Base-by-base conservation (phyloP, 73 alveolate species). In the Paramecium biaurelia region DNA sequence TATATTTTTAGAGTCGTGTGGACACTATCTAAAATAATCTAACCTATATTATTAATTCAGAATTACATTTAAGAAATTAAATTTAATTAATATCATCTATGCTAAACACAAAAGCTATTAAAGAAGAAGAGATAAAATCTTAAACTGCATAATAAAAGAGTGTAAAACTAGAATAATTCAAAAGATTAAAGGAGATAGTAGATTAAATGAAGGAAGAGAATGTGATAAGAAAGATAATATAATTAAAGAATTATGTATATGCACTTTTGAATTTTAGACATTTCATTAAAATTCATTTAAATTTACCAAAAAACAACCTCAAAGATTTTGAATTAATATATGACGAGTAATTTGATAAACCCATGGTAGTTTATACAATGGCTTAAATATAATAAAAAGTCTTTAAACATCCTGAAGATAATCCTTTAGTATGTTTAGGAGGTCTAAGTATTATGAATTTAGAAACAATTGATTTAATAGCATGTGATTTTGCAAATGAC, bases 401-500 rank as follows among this genome's bases (percentile, higher is more conserved):
- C 0, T 26, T 14, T 2, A 63, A 26, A 63, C 2, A 26, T 11
- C 53, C 8, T 1, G 26, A 26, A 0, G 20, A 63, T 12, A 32
- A 63, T 12, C 84, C 84, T 30, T 32, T 21, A 30, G 12, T 63
- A 63, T 63, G 84, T 32, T 10, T 63, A 26, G 84, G 84, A 32
- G 84, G 84, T 26, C 3, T 63, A 63, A 23, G 5, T 5, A 15
- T 32, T 4, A 26, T 14, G 26, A 63, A 30, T 63, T 1, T 11
- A 30, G 84, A 32, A 15, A 15, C 7, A 8, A 30, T 63, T 1
- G 45, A 30, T 30, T 26, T 63, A 12, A 32, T 32, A 30, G 84
- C 49, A 30, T 63, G 84, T 63, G 84, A 63, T 9, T 63, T 63
- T 63, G 84, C 84, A 30, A 63, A n/a, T 63, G 84, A 63, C 6